Base-by-base conservation (phyloP, 371 early-diverging fungal genomes). In the Fennellomyces sp. region DNA sequence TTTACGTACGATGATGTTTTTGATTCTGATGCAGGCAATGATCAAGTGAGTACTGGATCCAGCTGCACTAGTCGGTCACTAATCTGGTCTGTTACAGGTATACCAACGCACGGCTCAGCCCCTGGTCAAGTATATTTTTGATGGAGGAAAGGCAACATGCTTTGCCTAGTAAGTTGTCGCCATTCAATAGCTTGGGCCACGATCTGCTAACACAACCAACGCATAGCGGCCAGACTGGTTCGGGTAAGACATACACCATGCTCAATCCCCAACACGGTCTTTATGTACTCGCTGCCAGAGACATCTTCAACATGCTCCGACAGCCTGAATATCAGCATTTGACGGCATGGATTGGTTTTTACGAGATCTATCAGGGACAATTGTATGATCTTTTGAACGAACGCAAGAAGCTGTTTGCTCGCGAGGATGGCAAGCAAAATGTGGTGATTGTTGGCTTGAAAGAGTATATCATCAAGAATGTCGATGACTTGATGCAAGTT, bases 241-340 rank as follows among this genome's bases (percentile, higher is more conserved):
- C 73, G 5, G 99, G 99, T 23, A 99, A 99, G 69, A 99, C 97
- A 0, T 92, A 87, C 76, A 97, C 98, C 4, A 97, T 97, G 98
- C 81, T 97, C 56, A 91, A 94, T 73, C 75, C 72, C 12, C 78
- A 81, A n/a, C 78, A 87, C 58, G 92, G 95, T 3, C 84, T 97
- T 19, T 97, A 96, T 62, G 94, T 94, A 3, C 69, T 88, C 57
- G 96, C 98, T 0, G 94, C 94, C 0, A 75, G 90, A 19, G 97
- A 95, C 64, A 93, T 97, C 53, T 95, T 97, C 68, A 69, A 80
- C 12, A 68, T 83, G 60, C 80, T 94, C 7, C 86, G 86, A 49
- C 84, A 80, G 12, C 88, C 88, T 19, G 91, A 91, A 55, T 82
- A 92, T 72, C 60, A 72, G 8, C 88, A 94, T 65, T 69, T 94